These are phyloP conservation scores for Agrostemma githago DNA, from an alignment of 148 eudicot genomes.

Conservation along the genomic window DNA sequence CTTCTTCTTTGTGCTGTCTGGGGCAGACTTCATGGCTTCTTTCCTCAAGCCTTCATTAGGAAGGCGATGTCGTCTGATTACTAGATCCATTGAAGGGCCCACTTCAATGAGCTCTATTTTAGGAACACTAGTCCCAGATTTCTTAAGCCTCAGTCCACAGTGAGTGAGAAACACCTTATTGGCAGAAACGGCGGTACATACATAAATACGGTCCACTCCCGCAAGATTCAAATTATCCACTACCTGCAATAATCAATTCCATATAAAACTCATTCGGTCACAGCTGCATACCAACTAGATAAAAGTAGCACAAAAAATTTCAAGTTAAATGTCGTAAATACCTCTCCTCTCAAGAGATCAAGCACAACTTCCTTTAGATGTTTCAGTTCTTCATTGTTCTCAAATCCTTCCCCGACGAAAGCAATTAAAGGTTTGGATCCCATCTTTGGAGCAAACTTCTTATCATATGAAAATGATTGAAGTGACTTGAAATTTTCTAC, in stretches of 20 bases:
- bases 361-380: slow-evolving; percentile 89
- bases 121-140: slow-evolving; percentile 76
- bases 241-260: slow-evolving; percentile 40
- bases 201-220: slow-evolving; percentile 81
- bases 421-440: slow-evolving; percentile 91
- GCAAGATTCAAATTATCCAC: slow-evolving; percentile 75
- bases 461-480: slow-evolving; percentile 73
- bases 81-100: slow-evolving; percentile 92
- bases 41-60: slow-evolving; percentile 68
- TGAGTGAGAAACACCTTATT: slow-evolving; percentile 64
- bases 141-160: slow-evolving; percentile 75
- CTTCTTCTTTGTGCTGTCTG: slow-evolving; percentile 64
- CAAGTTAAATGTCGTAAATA: slow-evolving; percentile 14
- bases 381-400: slow-evolving; percentile 72
- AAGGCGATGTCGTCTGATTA: slow-evolving; percentile 69
- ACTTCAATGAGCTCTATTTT: slow-evolving; percentile 82
- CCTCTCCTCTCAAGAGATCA: slow-evolving; percentile 90
- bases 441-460: slow-evolving; percentile 61
- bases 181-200: slow-evolving; percentile 76
- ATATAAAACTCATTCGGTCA: not conserved
- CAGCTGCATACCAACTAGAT: not conserved
- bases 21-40: slow-evolving; percentile 72
- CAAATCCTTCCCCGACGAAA: slow-evolving; percentile 90
- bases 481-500: slow-evolving; percentile 77
- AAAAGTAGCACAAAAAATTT: not conserved